Base-by-base conservation (phyloP, 805 yeast species). In the Saccharomycopsis fodiens region DNA sequence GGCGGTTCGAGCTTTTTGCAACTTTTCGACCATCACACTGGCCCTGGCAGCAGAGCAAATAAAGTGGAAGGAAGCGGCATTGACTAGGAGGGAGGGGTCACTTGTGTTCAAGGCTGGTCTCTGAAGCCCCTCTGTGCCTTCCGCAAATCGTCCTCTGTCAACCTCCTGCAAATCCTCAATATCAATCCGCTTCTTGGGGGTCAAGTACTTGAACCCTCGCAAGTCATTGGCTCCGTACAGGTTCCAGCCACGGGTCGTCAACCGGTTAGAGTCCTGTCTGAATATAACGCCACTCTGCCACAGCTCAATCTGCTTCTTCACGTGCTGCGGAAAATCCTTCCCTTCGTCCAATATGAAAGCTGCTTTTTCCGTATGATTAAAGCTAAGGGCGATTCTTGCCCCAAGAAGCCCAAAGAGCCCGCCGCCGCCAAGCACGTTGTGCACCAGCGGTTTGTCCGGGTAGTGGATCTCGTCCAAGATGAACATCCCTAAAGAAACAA, bases 401-500 rank as follows among this genome's bases (percentile, higher is more conserved):
- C 96, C 96, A 13, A 83, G 64, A 1, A 79, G 74, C 1, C 88
- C 88, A 59, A 74, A 89, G 1, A 91, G 76, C 0, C 95, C 96
- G 2, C 89, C 97, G 2, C 97, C 97, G 0, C 97, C 97, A 39
- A 85, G 68, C 5, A 89, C 69, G 58, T 85, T 60, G 51, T 55
- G 59, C 52, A 66, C 68, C 20, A 64, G 55, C 35, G 47, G 52
- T 44, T 61, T 54, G 42, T 61, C 59, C 0, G 76, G 71, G 55
- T 76, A 79, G 46, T 76, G 79, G 54, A 88, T 85, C 52, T 86
- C 95, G 61, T 89, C 97, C 15, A 89, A 73, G 56, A 91, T 87
- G 63, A 87, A 83, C 86, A 89, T 82, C 39, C 96, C 97, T 67
- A 85, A 67, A 1, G 94, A 73, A 17, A 82, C 70, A 56, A 85